Percentiles rank a stretch among this genome's conserved stretches.
These are phyloP conservation scores for Termitomyces sp. DNA, from an alignment of 768 basidiomycete species.

Conservation along the genomic window DNA sequence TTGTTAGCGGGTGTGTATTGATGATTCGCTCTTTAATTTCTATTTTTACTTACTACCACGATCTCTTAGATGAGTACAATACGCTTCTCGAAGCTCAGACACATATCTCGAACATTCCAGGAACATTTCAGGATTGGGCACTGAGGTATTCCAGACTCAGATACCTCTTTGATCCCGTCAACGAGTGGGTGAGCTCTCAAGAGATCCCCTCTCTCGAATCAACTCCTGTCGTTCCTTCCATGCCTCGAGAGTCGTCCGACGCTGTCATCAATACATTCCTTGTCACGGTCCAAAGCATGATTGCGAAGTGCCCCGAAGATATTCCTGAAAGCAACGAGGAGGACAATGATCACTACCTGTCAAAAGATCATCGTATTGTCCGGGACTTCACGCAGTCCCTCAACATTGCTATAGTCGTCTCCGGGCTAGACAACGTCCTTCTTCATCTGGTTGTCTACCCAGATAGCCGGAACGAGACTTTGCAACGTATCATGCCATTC, in stretches of 20 bases:
- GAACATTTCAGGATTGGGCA: conserved; percentile 26
- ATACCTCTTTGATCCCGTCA: conserved; percentile 33
- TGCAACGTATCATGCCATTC: conserved; percentile 71
- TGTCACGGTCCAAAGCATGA: conserved; percentile 61
- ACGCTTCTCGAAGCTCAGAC: conserved; percentile 26
- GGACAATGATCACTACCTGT: conserved; percentile 51
- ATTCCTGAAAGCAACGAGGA: conserved; percentile 23
- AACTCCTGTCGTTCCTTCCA: conserved; percentile 8
- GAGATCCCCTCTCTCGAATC: conserved; percentile 15
- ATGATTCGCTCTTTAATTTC: conserved; percentile 2
- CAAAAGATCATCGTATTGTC: conserved; percentile 43
- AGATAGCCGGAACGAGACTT: conserved; percentile 28
- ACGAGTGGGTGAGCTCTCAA: conserved; percentile 31
- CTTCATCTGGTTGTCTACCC: conserved; percentile 34
- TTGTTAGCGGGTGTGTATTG: conserved; percentile 34
- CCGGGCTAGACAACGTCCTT: conserved; percentile 40
- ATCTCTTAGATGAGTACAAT: conserved; percentile 34
- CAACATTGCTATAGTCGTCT: conserved; percentile 41
- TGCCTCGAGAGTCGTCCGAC: conserved; percentile 29
- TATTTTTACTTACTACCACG: neutral
- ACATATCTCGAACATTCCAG: conserved; percentile 21
- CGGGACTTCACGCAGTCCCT: conserved; percentile 48
- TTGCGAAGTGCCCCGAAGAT: conserved; percentile 35
- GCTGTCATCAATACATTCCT: conserved; percentile 62
- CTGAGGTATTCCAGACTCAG: conserved; percentile 24